Percentiles rank a stretch among this genome's conserved stretches.
phyloP scores from a whole-genome alignment of 805 yeast genomes.

The Priceomyces carsonii region DNA sequence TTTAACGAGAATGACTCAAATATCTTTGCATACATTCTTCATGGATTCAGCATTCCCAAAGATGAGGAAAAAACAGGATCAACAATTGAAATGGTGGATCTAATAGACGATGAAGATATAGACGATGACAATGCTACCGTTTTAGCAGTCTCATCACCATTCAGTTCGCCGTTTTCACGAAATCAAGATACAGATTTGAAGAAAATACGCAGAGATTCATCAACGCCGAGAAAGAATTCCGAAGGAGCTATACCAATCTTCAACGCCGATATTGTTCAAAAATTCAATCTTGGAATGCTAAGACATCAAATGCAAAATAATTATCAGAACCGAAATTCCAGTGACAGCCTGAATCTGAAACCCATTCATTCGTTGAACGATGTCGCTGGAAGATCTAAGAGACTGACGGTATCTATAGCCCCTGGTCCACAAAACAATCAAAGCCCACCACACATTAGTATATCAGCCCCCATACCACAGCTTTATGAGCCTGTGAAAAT shows the following conservation, averaged over 20 bases:
- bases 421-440: too few relatives aligned
- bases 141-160: conserved; percentile 42
- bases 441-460: too few relatives aligned
- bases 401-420: too few relatives aligned
- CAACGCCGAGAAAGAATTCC: conserved; percentile 18
- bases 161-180: conserved; percentile 20
- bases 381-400: conserved; percentile 2
- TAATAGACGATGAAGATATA: conserved; percentile 15
- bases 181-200: conserved; percentile 14
- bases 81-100: conserved; percentile 11
- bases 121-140: conserved; percentile 43
- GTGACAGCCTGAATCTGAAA: conserved; percentile 6
- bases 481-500: neutral
- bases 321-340: conserved; percentile 4
- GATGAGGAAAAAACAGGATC: conserved; percentile 8
- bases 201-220: conserved; percentile 18
- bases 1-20: conserved; percentile 10
- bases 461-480: too few relatives aligned
- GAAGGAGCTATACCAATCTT: conserved; percentile 39
- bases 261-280: conserved; percentile 26
- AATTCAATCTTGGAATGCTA: conserved; percentile 14
- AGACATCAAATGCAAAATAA: conserved; percentile 13
- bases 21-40: conserved; percentile 25
- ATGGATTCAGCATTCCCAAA: conserved; percentile 16
- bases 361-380: conserved; percentile 1